Evolutionary conservation across 352 stramenopile genomes (phyloP), one percentile per base, ranked within the genome.

Genomic region (Aphanomyces invadans): DNA sequence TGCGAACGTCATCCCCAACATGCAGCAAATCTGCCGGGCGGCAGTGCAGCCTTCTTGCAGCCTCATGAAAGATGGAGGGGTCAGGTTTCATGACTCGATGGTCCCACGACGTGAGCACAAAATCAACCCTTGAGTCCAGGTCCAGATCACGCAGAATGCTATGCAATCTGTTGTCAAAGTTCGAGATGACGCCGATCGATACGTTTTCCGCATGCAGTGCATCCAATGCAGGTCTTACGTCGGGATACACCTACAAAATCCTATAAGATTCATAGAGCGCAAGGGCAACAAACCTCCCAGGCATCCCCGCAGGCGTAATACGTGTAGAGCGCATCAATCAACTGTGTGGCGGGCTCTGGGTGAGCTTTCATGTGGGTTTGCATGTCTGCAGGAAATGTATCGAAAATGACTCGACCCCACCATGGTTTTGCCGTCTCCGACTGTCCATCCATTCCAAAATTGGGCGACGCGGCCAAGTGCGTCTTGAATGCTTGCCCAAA

Each of bases 81-180:
- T 77, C 60, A 1, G 81, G 84, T 49, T 92, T 92, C 65, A 77
- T 69, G 1, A 65, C 48, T 19, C 73, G 61, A n/a, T 80, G 66
- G 2, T 23, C 46, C 68, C 83, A 92, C 1, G 83, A 92, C 36
- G 76, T 80, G 38, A 80, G 77, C 52, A 89, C 76, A 33, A 79
- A 73, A 4, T 81, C 62, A 38, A 90, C 87, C 60, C 73, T 80
- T 31, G 64, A 59, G 33, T 69, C 63, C 15, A 92, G 76, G 31
- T 64, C 64, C 42, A 90, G 56, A 0, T 71, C 75, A 0, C 48
- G 46, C 2, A 92, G 65, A 26, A 92, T 70, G 2, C 46, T 21
- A 32, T 75, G 71, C 3, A 92, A 71, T 2, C 83, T 73, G 65
- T 92, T 81, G 64, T 92, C 83, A 70, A 89, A 90, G 71, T 92